Evolutionary conservation across 768 basidiomycete genomes (phyloP).

Genomic region (Rhodotorula taiwanensis): DNA sequence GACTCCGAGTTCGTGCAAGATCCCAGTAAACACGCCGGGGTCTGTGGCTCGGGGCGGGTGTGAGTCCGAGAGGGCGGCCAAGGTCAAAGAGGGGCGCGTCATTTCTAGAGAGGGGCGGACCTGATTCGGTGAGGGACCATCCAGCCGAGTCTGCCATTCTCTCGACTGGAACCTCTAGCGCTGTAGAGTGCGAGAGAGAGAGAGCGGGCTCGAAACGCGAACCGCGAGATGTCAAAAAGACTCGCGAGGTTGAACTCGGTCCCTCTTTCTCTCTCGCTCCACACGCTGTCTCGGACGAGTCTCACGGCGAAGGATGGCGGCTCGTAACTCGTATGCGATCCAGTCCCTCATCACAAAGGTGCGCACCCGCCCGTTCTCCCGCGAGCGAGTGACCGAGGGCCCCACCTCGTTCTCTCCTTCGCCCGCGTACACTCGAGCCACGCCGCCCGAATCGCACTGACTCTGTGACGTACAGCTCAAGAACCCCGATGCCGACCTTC

Average conservation of each 20-base stretch:
- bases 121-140: conserved; percentile 16
- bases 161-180: background rate
- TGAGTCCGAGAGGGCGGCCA: background rate
- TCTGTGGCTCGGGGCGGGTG: conserved; percentile 13
- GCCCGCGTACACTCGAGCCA: background rate
- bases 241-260: too few relatives aligned
- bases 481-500: too few relatives aligned
- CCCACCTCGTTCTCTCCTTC: background rate
- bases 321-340: background rate
- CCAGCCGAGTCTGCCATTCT: conserved; percentile 6
- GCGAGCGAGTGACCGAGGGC: too few relatives aligned
- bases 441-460: background rate
- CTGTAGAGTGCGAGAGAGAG: too few relatives aligned
- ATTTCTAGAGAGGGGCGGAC: background rate
- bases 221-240: too few relatives aligned
- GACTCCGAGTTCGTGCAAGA: conserved; percentile 63
- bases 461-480: conserved; percentile 22
- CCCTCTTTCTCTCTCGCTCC: background rate
- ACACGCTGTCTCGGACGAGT: too few relatives aligned
- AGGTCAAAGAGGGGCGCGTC: rapidly evolving
- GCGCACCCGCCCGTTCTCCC: background rate
- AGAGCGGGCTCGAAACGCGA: too few relatives aligned
- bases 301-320: too few relatives aligned
- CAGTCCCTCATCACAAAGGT: conserved; percentile 23
- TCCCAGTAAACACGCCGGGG: conserved; percentile 53